Conservation (phyloP, 139 green algal genomes). For the Tetraselmis striata region DNA sequence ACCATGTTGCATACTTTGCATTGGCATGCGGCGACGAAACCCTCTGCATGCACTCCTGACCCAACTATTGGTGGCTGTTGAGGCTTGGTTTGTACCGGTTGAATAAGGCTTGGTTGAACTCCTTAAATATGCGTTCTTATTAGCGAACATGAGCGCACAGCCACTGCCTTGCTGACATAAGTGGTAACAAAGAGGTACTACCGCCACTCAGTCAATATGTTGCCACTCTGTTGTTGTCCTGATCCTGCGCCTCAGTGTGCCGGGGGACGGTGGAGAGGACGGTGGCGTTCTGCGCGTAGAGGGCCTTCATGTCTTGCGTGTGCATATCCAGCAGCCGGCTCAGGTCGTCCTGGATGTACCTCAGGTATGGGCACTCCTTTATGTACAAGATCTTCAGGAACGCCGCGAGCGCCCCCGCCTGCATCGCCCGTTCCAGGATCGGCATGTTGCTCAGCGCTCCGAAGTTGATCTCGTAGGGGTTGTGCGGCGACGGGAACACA, state of each 20-base stretch:
- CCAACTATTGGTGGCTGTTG: no score
- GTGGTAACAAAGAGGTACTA: no score
- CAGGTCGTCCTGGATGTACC: constrained; percentile 44
- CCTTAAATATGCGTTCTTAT: no score
- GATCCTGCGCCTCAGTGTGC: neutral
- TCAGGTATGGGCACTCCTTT: constrained; percentile 17
- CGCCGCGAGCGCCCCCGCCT: constrained; percentile 40
- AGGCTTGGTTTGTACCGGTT: no score
- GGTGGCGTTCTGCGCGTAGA: neutral
- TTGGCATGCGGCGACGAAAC: no score
- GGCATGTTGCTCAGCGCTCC: constrained; percentile 44
- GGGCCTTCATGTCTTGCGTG: neutral
- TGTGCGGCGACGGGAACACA: constrained; percentile 34
- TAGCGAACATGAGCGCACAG: no score
- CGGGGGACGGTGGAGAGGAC: neutral
- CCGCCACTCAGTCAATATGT: no score
- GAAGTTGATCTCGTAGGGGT: constrained; percentile 54
- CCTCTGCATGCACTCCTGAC: no score
- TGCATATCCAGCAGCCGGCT: constrained; percentile 42
- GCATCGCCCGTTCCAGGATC: constrained; percentile 34
- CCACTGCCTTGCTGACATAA: no score
- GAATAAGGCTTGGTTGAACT: no score
- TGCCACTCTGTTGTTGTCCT: neutral
- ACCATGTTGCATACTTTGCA: no score
- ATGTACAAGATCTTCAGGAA: constrained; percentile 53